Evolutionary conservation across 1,284 basidiomycete genomes (phyloP), one percentile per base, ranked within the genome.

Genomic region (Ceratobasidium papillatum): DNA sequence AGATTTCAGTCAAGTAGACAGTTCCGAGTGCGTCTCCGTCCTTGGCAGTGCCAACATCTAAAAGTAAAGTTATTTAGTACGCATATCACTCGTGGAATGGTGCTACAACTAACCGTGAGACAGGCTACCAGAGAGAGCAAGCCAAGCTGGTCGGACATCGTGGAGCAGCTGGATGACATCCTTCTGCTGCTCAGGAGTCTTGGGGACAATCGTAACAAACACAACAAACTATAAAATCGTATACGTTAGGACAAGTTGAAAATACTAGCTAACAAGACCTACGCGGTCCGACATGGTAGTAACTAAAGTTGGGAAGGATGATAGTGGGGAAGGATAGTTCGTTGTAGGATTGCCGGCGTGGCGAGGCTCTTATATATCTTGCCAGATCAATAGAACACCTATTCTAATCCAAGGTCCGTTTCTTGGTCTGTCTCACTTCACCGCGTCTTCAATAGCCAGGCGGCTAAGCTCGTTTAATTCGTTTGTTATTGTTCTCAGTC

Each of bases 121-220:
- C 32, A 72, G 30, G 41, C 69, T 72, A 27, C 69, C 69, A 27
- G 69, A 32, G n/a, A 72, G 69, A 25, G 69, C 69, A 7, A 72
- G 69, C 69, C 69, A 72, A 14, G 69, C 69, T 3, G 69, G 69
- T 22, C 69, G 56, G 41, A 72, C 69, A 19, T 72, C 69, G n/a
- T 72, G 69, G 22, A 72, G 58, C n/a, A 72, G 69, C 25, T 72
- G 58, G 34, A 72, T 62, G 7, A 72, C 47, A 30, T 72, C 69
- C 58, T 72, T 72, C 22, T 72, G 69, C 54, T 72, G 69, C 58
- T 72, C 69, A 19, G 69, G 69, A 17, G 69, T 72, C 58, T 72
- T 72, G 58, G 69, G 69, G 47, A 72, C 58, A 27, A 72, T 72
- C 14, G 69, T 72, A 30, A 72, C 69, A 19, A 72, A 72, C 25